phyloP scores from a whole-genome alignment of 192 early-diverging fungal species.

The Phlyctochytrium bullatum region DNA sequence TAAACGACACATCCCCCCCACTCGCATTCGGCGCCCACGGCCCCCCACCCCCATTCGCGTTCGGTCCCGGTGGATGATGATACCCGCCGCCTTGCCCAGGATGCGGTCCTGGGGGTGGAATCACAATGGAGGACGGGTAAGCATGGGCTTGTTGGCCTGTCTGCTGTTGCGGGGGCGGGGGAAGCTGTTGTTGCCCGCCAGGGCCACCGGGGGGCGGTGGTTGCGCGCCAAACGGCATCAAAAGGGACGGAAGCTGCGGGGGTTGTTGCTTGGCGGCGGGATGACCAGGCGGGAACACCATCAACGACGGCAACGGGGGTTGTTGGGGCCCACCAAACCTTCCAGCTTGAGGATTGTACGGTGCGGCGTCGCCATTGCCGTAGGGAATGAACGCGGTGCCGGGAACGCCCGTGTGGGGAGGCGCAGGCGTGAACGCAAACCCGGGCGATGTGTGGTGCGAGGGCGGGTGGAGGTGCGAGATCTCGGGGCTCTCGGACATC shows the following conservation, averaged over 20 bases:
- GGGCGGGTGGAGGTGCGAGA: neutral
- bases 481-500: neutral
- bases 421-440: too few species aligned
- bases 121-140: too few species aligned
- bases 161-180: neutral
- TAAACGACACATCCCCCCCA: neutral
- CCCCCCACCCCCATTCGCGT: too few species aligned
- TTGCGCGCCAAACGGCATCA: neutral
- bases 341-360: too few species aligned
- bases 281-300: neutral
- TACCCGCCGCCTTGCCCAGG: too few species aligned
- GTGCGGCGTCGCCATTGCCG: neutral
- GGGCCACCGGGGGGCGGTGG: too few species aligned
- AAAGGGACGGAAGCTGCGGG: neutral
- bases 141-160: neutral
- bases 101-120: too few species aligned
- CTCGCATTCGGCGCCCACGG: neutral
- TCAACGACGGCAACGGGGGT: neutral
- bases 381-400: neutral
- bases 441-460: too few species aligned
- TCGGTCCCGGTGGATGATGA: too few species aligned
- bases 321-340: neutral
- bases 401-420: neutral
- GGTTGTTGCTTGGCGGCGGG: neutral
- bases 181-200: neutral